phyloP scores from a whole-genome alignment of 345 rosid genomes.

The Eucalyptus leucophloia region DNA sequence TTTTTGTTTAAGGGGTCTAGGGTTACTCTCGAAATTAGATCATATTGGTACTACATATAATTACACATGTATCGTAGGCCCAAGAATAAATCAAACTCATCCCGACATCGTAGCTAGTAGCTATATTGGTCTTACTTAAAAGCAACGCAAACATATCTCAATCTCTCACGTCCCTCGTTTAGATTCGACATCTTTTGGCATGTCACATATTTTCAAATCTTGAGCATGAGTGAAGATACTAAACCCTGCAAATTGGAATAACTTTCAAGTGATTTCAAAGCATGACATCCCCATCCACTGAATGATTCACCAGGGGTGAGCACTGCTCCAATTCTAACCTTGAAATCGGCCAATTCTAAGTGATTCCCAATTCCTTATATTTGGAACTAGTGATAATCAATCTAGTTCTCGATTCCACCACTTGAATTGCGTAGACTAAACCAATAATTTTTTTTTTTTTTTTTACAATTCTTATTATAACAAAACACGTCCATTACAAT shows the following conservation, averaged over 20 bases:
- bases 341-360: no score
- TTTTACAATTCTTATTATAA: no score
- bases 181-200: background rate
- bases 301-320: background rate
- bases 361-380: no score
- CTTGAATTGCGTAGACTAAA: accelerated
- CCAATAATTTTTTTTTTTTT: no score
- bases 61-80: background rate
- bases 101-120: background rate
- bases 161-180: background rate
- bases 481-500: background rate
- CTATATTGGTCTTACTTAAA: background rate
- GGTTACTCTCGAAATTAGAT: background rate
- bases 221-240: background rate
- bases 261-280: background rate
- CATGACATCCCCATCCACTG: background rate
- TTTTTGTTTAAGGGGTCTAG: background rate
- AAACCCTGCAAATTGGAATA: background rate
- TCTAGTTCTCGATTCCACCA: background rate
- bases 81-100: no score
- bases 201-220: background rate
- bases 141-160: background rate
- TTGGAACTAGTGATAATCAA: background rate
- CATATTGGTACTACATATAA: background rate
- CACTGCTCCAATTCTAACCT: background rate